Evolutionary conservation across 1,284 basidiomycete species (phyloP).

Genomic region (Tetrapyrgos nigripes): DNA sequence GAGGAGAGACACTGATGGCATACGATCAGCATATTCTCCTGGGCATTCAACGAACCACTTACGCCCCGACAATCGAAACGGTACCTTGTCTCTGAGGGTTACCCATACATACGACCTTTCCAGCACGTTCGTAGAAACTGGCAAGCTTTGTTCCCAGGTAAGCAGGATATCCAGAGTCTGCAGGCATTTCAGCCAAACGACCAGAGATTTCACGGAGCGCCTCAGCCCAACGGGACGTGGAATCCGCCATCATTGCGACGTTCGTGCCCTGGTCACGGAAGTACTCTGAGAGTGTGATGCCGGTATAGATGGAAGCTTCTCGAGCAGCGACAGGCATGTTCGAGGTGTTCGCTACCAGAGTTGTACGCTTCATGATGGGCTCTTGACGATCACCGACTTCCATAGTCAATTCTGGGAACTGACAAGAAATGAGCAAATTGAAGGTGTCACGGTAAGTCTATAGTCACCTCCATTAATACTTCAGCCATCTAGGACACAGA

Average conservation of each 20-base stretch:
- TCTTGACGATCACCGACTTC: constrained; percentile 92
- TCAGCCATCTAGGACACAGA: constrained; percentile 86
- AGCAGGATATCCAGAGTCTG: constrained; percentile 98
- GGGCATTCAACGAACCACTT: constrained; percentile 43
- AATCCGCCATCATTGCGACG: constrained; percentile 99
- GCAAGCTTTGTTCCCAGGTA: constrained; percentile 97
- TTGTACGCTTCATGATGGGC: constrained; percentile 99
- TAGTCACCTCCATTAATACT: constrained; percentile 87
- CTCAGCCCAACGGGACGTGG: constrained; percentile 99
- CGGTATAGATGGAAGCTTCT: constrained; percentile 99
- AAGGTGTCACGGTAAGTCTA: constrained; percentile 10
- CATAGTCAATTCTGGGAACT: constrained; percentile 97
- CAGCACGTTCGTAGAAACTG: constrained; percentile 99
- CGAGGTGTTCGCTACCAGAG: constrained; percentile 98
- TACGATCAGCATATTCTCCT: constrained; percentile 15
- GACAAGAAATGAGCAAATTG: constrained; percentile 23
- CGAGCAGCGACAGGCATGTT: constrained; percentile 99
- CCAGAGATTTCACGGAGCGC: constrained; percentile 99
- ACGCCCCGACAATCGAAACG: constrained; percentile 99
- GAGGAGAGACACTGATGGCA: constrained; percentile 85
- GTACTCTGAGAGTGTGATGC: constrained; percentile 99
- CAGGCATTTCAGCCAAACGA: constrained; percentile 99
- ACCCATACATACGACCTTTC: constrained; percentile 93
- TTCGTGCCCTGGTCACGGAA: constrained; percentile 99
- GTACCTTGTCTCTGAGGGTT: constrained; percentile 90